These are phyloP conservation scores for Lachnellula subtilissima DNA, from an alignment of 2,329 filamentous ascomycete species.

Conservation along the genomic window DNA sequence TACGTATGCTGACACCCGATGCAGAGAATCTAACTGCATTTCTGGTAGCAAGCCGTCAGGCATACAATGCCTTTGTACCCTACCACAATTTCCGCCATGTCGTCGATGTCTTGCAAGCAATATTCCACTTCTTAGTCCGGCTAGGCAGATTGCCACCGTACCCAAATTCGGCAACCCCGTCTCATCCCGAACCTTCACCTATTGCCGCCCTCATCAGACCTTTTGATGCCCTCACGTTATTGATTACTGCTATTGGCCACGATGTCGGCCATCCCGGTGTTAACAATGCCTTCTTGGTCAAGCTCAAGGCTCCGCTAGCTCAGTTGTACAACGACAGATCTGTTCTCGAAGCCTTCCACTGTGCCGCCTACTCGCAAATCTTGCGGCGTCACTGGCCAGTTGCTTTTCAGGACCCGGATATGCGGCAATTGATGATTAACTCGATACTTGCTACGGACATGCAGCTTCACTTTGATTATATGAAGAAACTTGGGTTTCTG, in stretches of 20 bases:
- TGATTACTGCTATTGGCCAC: conserved; percentile 95
- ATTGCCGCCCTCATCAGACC: conserved; percentile 74
- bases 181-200: conserved; percentile 42
- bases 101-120: conserved; percentile 89
- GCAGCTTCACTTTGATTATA: conserved; percentile 95
- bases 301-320: conserved; percentile 85
- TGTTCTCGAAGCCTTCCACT: conserved; percentile 95
- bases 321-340: conserved; percentile 97
- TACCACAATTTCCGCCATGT: conserved; percentile 99
- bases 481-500: conserved; percentile 77
- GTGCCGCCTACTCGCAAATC: conserved; percentile 94
- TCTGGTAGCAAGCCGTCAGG: conserved; percentile 78
- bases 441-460: conserved; percentile 98
- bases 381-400: conserved; percentile 86
- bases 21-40: conserved; percentile 78
- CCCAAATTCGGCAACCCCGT: conserved; percentile 33
- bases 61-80: conserved; percentile 95
- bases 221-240: conserved; percentile 80
- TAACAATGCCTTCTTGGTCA: conserved; percentile 94
- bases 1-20: conserved; percentile 37
- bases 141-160: conserved; percentile 73
- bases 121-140: conserved; percentile 82
- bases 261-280: conserved; percentile 97
- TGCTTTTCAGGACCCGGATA: conserved; percentile 70
- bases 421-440: conserved; percentile 90